A percentile compares a stretch with the other conserved stretches of the same genome.
Conservation (phyloP, 2,329 filamentous ascomycete species). For the Cytospora piceicola region DNA sequence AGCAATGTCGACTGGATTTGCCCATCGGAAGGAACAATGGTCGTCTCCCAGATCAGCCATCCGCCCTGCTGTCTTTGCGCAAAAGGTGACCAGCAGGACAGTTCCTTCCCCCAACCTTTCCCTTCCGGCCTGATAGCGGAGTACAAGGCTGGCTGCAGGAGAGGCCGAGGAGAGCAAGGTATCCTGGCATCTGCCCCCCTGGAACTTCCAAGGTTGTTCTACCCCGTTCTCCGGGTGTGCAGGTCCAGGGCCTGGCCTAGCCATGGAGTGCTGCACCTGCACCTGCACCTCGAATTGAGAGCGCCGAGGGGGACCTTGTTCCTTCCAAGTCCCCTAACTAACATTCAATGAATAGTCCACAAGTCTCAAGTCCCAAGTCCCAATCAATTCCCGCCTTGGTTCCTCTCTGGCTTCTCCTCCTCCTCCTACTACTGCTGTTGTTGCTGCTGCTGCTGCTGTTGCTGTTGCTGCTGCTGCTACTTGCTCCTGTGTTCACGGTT, state of each 20-base stretch:
- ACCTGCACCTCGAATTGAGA: constrained; percentile 5
- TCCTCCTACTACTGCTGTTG: background rate
- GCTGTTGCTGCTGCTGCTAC: no score
- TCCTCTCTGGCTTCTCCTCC: background rate
- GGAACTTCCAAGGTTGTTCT: constrained; percentile 14
- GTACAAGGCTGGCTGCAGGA: constrained; percentile 19
- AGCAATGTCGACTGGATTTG: background rate
- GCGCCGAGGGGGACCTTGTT: background rate
- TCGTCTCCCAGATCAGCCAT: background rate
- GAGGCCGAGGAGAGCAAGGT: constrained; percentile 19
- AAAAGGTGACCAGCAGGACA: background rate
- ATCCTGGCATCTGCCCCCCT: constrained; percentile 19
- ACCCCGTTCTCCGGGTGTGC: background rate
- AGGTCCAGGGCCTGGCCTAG: constrained; percentile 1
- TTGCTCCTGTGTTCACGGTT: background rate
- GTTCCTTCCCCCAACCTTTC: background rate
- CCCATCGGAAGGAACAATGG: background rate
- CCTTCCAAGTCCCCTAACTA: background rate
- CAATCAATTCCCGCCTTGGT: constrained; percentile 2
- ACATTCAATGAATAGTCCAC: background rate
- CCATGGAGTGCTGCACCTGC: background rate
- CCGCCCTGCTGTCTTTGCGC: no score
- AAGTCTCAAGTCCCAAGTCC: background rate
- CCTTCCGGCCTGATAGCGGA: constrained; percentile 3
- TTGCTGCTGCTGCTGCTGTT: background rate